Evolutionary conservation across 208 protist species (phyloP), one percentile per base, ranked within the genome.

Genomic region (Angomonas deanei): DNA sequence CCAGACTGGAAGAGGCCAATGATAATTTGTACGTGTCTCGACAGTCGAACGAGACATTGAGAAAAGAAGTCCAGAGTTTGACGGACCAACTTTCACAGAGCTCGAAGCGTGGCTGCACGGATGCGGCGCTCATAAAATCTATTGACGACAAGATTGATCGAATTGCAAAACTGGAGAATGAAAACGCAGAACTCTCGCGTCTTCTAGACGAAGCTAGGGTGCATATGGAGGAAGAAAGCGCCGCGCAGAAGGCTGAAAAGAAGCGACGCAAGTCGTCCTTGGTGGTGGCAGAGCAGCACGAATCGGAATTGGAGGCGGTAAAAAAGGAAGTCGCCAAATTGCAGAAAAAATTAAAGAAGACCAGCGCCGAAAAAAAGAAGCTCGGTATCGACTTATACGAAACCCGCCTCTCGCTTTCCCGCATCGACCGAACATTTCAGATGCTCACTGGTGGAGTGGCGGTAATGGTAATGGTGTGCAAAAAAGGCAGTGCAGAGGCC

Each of bases 301-400:
- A 48, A 24, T 19, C 49, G 6, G 30, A 47, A 10, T 24, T 31
- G 39, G 61, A 61, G 17, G 63, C 48, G 15, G 27, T 30, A 5
- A 68, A 72, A 5, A 74, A 72, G 53, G 72, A 84, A 5, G 21
- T 75, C 11, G 80, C 70, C 31, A 82, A 72, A 27, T 36, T 67
- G 32, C 78, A 83, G 56, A 78, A 73, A 32, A 73, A 73, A 24
- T 32, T 72, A 15, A 82, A 80, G 59, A 85, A 73, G 50, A 36
- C 60, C 1, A 66, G 42, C 0, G 54, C 10, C 13, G 66, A 80
- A 58, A 66, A 70, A 42, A 66, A 72, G 47, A 39, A 47, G 24
- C 24, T 78, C 1, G 63, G 57, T 3, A 57, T 71, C 21, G 65
- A 78, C 28, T 39, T 86, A 0, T 80, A 73, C 46, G 59, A 80